Base-by-base conservation (phyloP, 441 rosid species). In the Dalechampia spathulata region DNA sequence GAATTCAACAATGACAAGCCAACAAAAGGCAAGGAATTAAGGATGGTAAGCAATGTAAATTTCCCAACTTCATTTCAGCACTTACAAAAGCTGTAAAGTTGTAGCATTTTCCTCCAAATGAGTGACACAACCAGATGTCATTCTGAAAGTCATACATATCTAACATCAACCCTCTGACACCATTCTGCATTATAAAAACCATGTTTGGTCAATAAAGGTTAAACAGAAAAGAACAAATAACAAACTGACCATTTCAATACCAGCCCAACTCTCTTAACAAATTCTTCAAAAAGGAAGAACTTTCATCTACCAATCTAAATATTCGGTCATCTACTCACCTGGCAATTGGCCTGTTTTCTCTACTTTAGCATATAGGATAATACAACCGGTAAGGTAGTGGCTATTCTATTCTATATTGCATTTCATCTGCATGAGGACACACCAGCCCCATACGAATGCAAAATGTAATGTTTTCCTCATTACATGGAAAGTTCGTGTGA, bases 81-180 rank as follows among this genome's bases (percentile, higher is more conserved):
- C 96, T 85, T 84, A 89, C 99, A 69, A 92, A 89, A 64, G 99
- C 82, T 0, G 96, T 85, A 55, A 62, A 61, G 73, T 83, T 80
- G 69, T 63, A 86, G 67, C 99, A 89, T 47, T 68, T 62, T 55
- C 99, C 95, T 58, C 62, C 71, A 11, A 75, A 63, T 51, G 96
- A 91, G 57, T 91, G 96, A 68, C 98, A 83, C 60, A 91, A 52
- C 98, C 98, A 91, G 58, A 86, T 53, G 63, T 84, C 93, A 60
- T 83, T 81, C 37, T 58, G 55, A 68, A 79, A 91, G 73, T 86
- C 98, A 55, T 88, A 92, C 69, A 87, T 77, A 64, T 92, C 99
- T 10, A 89, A 78, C 98, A 86, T 92, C 2, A 89, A 75, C 54
- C 97, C 98, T 60, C 98, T 79, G 28, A 91, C 84, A 27, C 95